Conservation (phyloP, 306 rosid species). For the Quillaja saponaria region DNA sequence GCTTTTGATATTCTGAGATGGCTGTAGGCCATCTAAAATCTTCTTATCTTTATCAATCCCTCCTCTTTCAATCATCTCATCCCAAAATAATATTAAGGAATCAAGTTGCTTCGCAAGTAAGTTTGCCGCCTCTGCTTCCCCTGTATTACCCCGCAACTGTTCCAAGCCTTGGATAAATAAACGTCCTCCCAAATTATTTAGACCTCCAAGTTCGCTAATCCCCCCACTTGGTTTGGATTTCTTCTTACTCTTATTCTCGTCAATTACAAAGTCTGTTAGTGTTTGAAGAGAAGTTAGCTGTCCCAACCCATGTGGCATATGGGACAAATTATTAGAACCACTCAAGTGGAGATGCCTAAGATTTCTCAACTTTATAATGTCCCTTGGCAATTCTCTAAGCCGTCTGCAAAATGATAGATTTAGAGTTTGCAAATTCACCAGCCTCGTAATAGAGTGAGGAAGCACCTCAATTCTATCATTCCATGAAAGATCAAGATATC, state of each 20-base stretch:
- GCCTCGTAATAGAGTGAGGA: slow-evolving; percentile 16
- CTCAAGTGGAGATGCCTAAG: slow-evolving; percentile 3
- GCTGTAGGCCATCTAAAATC: no score
- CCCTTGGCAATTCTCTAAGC: neutral
- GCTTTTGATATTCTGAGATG: no score
- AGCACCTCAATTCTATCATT: slow-evolving; percentile 9
- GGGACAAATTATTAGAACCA: neutral
- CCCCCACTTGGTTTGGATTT: no score
- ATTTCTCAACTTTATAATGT: neutral
- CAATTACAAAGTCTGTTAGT: neutral
- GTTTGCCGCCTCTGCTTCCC: no score
- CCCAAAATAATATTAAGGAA: no score
- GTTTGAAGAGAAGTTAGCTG: neutral
- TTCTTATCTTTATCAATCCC: no score
- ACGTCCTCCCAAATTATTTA: neutral
- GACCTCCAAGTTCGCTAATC: neutral
- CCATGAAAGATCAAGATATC: slow-evolving; percentile 16
- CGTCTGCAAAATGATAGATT: neutral
- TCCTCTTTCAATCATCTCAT: no score
- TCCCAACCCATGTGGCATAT: neutral
- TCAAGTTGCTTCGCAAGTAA: no score
- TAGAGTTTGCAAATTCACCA: slow-evolving; percentile 10
- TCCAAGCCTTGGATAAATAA: neutral
- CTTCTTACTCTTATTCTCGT: no score
- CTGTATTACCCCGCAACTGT: no score